A percentile compares a stretch with the other conserved stretches of the same genome.
Conservation (phyloP, 176 grass and related monocot genomes). For the Chloris gayana region DNA sequence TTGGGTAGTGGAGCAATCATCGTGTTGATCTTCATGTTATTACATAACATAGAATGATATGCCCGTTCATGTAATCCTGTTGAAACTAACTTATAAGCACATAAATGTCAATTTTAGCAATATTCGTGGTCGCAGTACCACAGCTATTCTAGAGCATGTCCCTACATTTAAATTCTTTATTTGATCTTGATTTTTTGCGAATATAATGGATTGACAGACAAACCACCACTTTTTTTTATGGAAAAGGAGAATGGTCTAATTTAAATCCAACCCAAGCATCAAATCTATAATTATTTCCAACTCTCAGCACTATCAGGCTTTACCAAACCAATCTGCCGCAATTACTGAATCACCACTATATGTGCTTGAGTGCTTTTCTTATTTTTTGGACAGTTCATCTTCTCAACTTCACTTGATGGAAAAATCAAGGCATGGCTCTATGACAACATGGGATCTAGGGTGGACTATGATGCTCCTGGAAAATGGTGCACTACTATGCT, state of each 20-base stretch:
- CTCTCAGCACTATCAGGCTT: neutral
- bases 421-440: slow-evolving; percentile 99
- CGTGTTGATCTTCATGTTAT: neutral
- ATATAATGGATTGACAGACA: neutral
- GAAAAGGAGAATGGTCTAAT: neutral
- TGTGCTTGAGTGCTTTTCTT: slow-evolving; percentile 28
- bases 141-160: neutral
- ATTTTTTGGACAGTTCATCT: slow-evolving; percentile 74
- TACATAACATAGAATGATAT: neutral
- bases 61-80: neutral
- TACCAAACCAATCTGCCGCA: neutral
- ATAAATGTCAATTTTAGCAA: neutral
- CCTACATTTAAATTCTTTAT: neutral
- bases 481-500: slow-evolving; percentile 96
- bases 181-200: neutral
- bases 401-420: slow-evolving; percentile 93
- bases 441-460: slow-evolving; percentile 89
- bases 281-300: neutral
- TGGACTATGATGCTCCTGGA: slow-evolving; percentile 94
- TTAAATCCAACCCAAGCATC: neutral
- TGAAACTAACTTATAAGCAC: slow-evolving; percentile 19
- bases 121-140: neutral
- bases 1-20: slow-evolving; percentile 1
- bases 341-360: neutral
- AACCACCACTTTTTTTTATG: neutral